Evolutionary conservation across 306 rosid genomes (phyloP).

Genomic region (Canavalia gladiata): DNA sequence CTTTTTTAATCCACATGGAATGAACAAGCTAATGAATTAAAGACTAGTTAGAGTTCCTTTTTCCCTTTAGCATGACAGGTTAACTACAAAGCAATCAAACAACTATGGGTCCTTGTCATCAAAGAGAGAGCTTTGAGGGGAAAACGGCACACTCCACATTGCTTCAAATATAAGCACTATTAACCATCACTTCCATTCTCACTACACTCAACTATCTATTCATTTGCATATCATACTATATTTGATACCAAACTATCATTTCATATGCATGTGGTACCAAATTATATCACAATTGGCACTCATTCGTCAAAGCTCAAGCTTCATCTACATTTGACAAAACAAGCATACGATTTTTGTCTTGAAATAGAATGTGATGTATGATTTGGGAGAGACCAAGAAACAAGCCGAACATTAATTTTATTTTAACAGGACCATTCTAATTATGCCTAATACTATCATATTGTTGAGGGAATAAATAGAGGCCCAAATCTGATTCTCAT

Average conservation of each 20-base stretch:
- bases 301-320: neutral
- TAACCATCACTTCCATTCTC: neutral
- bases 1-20: neutral
- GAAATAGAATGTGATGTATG: neutral
- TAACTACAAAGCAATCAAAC: slow-evolving; percentile 13
- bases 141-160: slow-evolving; percentile 17
- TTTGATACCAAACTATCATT: neutral
- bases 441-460: neutral
- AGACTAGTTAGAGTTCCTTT: slow-evolving; percentile 7
- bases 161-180: slow-evolving; percentile 31
- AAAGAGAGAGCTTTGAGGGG: neutral
- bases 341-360: neutral
- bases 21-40: neutral
- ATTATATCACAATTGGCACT: neutral
- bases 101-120: neutral
- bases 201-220: neutral
- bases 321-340: neutral
- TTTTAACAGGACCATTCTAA: neutral
- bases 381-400: neutral
- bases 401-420: neutral
- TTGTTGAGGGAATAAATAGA: neutral
- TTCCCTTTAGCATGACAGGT: slow-evolving; percentile 13
- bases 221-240: neutral
- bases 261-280: neutral
- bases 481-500: neutral